These are phyloP conservation scores for Aspergillus nanangensis DNA, from an alignment of 495 filamentous ascomycete species.

Conservation along the genomic window DNA sequence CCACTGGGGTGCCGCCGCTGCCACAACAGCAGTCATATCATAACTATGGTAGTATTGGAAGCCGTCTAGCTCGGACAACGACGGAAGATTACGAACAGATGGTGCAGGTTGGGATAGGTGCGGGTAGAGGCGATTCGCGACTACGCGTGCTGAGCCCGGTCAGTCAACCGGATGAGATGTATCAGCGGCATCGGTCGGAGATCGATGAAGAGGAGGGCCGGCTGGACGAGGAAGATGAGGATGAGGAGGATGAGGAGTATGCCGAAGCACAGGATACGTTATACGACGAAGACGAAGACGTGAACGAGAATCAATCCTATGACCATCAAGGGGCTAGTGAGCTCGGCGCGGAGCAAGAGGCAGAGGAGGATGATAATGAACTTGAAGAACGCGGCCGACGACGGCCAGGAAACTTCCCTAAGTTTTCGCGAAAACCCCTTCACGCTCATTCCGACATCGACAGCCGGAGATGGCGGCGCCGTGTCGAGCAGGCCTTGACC, in stretches of 20 bases:
- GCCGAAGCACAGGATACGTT: constrained; percentile 36
- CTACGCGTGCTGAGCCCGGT: constrained; percentile 74
- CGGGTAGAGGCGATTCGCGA: constrained; percentile 22
- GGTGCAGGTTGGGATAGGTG: constrained; percentile 8
- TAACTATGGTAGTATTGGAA: constrained; percentile 32
- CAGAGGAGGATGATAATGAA: background rate
- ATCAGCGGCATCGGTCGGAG: constrained; percentile 32
- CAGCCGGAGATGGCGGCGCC: constrained; percentile 63
- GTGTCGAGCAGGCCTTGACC: constrained; percentile 82
- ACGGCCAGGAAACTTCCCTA: constrained; percentile 2
- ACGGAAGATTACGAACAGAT: constrained; percentile 18
- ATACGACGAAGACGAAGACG: constrained; percentile 31
- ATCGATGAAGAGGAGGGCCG: constrained; percentile 25
- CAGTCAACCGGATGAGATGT: constrained; percentile 71
- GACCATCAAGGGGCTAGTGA: constrained; percentile 7
- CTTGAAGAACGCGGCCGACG: constrained; percentile 3
- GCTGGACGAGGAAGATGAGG: constrained; percentile 32
- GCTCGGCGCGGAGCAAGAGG: constrained; percentile 2
- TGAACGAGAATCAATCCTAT: constrained; percentile 21
- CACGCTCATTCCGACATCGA: constrained; percentile 12
- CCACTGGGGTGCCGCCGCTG: constrained; percentile 31
- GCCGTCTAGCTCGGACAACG: constrained; percentile 17
- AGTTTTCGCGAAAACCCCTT: constrained; percentile 8
- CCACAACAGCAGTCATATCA: constrained; percentile 21
- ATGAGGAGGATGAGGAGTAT: constrained; percentile 47